Base-by-base conservation (phyloP, 768 basidiomycete species). In the Boletus fagicola region DNA sequence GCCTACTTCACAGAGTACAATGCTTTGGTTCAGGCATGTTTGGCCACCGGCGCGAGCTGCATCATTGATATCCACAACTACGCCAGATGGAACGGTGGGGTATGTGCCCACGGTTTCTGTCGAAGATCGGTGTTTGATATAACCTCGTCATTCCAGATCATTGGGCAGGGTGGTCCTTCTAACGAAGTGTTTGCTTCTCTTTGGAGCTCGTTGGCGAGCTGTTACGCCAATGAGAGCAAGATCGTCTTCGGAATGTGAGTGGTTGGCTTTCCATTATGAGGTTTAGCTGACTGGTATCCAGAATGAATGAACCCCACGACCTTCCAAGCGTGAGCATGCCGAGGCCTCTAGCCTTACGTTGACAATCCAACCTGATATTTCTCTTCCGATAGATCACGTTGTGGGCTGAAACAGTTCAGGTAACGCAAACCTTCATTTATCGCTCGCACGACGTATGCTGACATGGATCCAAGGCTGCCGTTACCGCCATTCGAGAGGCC, bases 301-400 rank as follows among this genome's bases (percentile, higher is more conserved):
- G 61, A 48, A 62, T 62, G 61, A 62, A 62, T 35, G 61, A 62
- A 48, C 61, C 61, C 2, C 58, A 62, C 26, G 61, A 60, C 24
- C 40, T 62, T 18, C 60, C 60, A 6, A 47, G 3, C 11, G 61
- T 62, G n/a, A 60, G 58, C 16, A 24, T 24, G 13, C 20, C 10
- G 18, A 16, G 6, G 3, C n/a, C 10, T 28, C 13, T 38, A 28
- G 18, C 8, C 12, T 30, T n/a, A 2, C n/a, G 18, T n/a, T n/a
- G 18, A 5, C 3, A 46, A 22, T 46, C 2, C n/a, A 30, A 22
- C 30, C 11, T 45, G 42, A 44, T 22, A 3, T 13, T 9, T 33
- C 10, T 39, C 20, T 43, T 30, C 1, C 11, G 13, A 46, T 44
- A 61, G 51, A 51, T 59, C 30, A 18, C 44, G 11, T 8, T 16